Base-by-base conservation (phyloP, 2,329 filamentous ascomycete genomes). In the Ophiocordyceps australis region DNA sequence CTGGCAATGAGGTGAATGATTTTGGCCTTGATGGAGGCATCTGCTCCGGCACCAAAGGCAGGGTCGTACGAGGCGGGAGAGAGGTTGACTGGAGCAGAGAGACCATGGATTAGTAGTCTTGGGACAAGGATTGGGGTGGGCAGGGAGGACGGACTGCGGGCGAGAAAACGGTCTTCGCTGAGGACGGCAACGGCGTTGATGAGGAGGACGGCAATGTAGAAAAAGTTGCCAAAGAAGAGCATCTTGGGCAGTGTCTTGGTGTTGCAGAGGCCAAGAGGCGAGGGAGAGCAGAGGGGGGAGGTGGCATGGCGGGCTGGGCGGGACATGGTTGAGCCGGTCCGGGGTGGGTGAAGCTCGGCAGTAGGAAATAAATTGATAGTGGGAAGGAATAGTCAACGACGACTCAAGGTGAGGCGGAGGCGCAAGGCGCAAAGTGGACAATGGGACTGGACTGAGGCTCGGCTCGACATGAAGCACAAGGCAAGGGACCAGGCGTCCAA, bases 121-220 rank as follows among this genome's bases (percentile, higher is more conserved):
- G 7, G 15, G 17, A 13, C n/a, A 16, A 12, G 17, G 17, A 18
- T 19, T 22, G 9, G 28, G 23, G 22, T 15, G 24, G 19, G 12
- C 15, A n/a, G n/a, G n/a, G n/a, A n/a, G 18, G 17, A 32, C 50
- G 36, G 46, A 55, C 51, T 91, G 39, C 49, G 75, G 55, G 77
- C 54, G 37, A 93, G 78, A 52, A 93, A 93, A 34, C 83, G 77
- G 55, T 93, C 83, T 68, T 93, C 85, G 40, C 82, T 92, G 36
- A 95, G 76, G 45, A 94, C 73, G 35, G 85, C 82, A 46, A 95
- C 76, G 37, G 82, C 81, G 54, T 98, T 98, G 54, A 89, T 74
- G 47, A 95, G 68, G 43, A 95, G 80, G 47, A 92, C 63, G 39
- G 72, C 66, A 38, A 86, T 47, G 50, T 86, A 85, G 49, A 89